Evolutionary conservation across 306 rosid species (phyloP).

Genomic region (Crotalaria pallida): DNA sequence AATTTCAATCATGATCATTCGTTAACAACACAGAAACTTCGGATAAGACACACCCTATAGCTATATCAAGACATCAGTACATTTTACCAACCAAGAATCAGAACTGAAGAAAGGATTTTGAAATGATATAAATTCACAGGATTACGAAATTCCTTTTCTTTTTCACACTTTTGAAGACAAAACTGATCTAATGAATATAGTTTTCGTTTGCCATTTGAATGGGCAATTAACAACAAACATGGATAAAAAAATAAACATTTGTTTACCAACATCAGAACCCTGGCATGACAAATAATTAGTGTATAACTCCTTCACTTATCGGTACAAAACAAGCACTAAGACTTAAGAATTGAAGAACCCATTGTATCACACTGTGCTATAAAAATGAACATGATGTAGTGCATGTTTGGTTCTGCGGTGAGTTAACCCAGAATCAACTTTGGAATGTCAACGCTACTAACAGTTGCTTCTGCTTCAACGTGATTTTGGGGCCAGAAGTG

Average conservation of each 20-base stretch:
- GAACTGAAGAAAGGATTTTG: background rate
- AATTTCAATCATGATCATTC: background rate
- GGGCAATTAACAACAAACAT: background rate
- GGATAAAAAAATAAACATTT: background rate
- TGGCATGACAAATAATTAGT: background rate
- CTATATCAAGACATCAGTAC: slow-evolving; percentile 7
- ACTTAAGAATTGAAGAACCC: slow-evolving; percentile 2
- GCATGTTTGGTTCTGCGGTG: too few relatives aligned
- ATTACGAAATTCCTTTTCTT: background rate
- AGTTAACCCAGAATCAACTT: too few relatives aligned
- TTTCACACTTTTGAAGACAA: background rate
- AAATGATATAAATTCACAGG: background rate
- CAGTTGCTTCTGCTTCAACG: too few relatives aligned
- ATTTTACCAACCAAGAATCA: slow-evolving; percentile 11
- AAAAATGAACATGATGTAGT: slow-evolving; percentile 2
- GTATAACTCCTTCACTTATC: background rate
- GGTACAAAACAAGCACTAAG: background rate
- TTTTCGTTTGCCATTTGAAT: background rate
- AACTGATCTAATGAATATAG: background rate
- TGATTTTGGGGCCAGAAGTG: too few relatives aligned
- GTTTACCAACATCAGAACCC: background rate
- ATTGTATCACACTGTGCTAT: background rate
- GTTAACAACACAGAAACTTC: background rate
- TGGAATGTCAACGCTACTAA: too few relatives aligned
- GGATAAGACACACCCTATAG: background rate